Evolutionary conservation across 495 filamentous ascomycete species (phyloP).

Genomic region (Durotheca rogersii): DNA sequence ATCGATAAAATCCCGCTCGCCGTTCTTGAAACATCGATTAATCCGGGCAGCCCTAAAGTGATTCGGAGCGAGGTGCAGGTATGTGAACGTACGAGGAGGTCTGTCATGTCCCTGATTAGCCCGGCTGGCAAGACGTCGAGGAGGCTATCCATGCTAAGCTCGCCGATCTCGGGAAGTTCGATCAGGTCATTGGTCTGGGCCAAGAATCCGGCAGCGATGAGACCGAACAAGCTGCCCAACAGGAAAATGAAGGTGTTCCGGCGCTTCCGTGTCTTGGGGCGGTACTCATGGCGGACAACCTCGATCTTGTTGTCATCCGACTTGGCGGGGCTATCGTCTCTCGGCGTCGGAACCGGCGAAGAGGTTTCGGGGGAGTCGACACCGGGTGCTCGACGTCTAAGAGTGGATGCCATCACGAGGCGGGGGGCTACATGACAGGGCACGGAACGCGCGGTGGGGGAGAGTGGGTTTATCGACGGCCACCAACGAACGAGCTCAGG

Average conservation of each 20-base stretch:
- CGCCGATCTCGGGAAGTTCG: constrained; percentile 73
- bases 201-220: constrained; percentile 79
- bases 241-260: constrained; percentile 77
- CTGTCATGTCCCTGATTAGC: constrained; percentile 76
- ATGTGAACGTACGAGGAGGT: constrained; percentile 65
- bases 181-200: constrained; percentile 82
- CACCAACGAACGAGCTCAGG: too few species aligned
- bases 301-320: constrained; percentile 46
- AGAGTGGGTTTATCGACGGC: constrained; percentile 12
- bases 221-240: constrained; percentile 79
- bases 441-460: constrained; percentile 9
- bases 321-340: constrained; percentile 48
- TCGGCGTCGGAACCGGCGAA: constrained; percentile 28
- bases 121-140: constrained; percentile 82
- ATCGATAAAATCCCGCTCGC: constrained; percentile 80
- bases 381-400: constrained; percentile 50
- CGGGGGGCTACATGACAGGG: constrained; percentile 25
- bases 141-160: constrained; percentile 79
- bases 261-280: constrained; percentile 60
- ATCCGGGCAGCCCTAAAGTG: constrained; percentile 4
- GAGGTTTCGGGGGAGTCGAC: constrained; percentile 38
- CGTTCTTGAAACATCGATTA: constrained; percentile 54
- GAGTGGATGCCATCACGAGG: constrained; percentile 44
- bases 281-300: constrained; percentile 44
- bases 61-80: too few species aligned